Evolutionary conservation across 2,329 filamentous ascomycete species (phyloP).

Genomic region (Colletotrichum musae): DNA sequence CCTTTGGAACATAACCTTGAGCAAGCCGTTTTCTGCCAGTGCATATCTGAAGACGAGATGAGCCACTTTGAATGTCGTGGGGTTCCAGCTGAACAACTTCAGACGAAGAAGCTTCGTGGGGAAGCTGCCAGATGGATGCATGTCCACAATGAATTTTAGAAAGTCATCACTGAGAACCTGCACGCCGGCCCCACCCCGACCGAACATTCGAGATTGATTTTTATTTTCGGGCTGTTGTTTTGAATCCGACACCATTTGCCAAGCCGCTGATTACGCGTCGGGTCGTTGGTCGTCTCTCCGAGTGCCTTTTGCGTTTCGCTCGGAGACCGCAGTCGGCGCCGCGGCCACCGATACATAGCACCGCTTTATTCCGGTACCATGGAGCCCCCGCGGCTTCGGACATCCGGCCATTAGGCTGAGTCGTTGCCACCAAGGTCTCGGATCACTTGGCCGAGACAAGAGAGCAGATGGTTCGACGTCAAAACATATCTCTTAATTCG

Average conservation of each 20-base stretch:
- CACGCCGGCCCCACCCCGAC: constrained; percentile 13
- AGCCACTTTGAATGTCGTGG: constrained; percentile 3
- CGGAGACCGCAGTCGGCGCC: constrained; percentile 5
- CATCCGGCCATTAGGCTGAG: too few species aligned
- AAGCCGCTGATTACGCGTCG: background rate
- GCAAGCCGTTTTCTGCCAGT: background rate
- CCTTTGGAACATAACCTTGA: background rate
- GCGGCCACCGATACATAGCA: background rate
- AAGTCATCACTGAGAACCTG: background rate
- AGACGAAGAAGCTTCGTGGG: constrained; percentile 10
- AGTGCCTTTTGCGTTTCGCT: background rate
- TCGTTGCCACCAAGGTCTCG: background rate
- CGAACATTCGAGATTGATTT: constrained; percentile 12
- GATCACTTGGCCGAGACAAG: constrained; percentile 9
- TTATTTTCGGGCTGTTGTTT: too few species aligned
- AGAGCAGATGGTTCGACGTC: constrained; percentile 1
- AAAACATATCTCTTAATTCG: constrained; percentile 17
- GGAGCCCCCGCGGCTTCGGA: background rate
- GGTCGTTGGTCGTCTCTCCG: constrained; percentile 10
- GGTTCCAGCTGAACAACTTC: constrained; percentile 6
- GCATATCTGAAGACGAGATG: background rate
- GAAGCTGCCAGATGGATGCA: constrained; percentile 11
- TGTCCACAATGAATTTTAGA: too few species aligned
- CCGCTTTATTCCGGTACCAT: too few species aligned
- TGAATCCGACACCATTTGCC: background rate